phyloP scores from a whole-genome alignment of 345 rosid species.

The Raphanus sativus region DNA sequence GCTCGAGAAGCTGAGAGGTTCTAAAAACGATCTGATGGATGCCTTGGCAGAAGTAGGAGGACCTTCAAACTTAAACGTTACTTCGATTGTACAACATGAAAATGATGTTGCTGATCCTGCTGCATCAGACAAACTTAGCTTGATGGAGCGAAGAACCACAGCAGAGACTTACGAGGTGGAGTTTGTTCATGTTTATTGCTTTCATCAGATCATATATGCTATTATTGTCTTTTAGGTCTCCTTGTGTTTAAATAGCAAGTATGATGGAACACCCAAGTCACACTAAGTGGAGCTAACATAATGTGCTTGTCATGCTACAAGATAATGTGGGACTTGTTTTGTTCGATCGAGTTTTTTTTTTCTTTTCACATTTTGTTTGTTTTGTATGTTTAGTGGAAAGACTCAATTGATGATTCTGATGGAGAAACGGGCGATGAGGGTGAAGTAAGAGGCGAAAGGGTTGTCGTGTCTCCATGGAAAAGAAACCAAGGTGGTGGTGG shows the following conservation, averaged over 20 bases:
- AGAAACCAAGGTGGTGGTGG: conserved; percentile 13
- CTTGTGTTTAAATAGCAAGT: conserved; percentile 8
- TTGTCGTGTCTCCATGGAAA: conserved; percentile 20
- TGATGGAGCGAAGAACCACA: conserved; percentile 36
- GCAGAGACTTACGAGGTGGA: conserved; percentile 31
- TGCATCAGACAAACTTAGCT: conserved; percentile 16
- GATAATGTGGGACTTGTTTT: conserved; percentile 5
- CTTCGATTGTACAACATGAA: conserved; percentile 6
- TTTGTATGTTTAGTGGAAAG: conserved; percentile 41
- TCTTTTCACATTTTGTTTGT: neutral
- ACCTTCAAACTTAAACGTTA: conserved; percentile 10
- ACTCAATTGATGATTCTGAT: conserved; percentile 34
- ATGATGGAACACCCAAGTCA: neutral
- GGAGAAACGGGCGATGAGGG: conserved; percentile 23
- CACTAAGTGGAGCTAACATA: neutral
- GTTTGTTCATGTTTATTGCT: neutral
- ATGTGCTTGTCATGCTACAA: neutral
- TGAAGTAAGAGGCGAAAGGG: conserved; percentile 14
- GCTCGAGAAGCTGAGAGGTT: conserved; percentile 19
- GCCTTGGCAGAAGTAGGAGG: conserved; percentile 21
- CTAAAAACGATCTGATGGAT: conserved; percentile 26
- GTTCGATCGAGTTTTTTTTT: conserved; percentile 4
- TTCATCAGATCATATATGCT: neutral
- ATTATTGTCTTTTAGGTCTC: neutral
- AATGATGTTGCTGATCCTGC: conserved; percentile 19